Conservation (phyloP, 1,139 yeast genomes). For the Lodderomyces parapsilosis region DNA sequence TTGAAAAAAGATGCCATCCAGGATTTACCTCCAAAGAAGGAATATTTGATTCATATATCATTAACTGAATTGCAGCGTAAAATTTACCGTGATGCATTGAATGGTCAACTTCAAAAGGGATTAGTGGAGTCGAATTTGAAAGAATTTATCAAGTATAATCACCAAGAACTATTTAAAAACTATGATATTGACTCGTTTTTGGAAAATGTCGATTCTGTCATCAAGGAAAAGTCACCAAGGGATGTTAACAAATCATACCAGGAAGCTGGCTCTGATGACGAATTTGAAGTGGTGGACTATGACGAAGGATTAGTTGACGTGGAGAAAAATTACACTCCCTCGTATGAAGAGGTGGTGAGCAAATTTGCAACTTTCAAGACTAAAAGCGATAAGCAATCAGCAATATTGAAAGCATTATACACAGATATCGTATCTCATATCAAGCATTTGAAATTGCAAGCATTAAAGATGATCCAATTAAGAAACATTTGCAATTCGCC, state of each 20-base stretch:
- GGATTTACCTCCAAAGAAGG: conserved; percentile 82
- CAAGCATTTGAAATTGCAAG: conserved; percentile 45
- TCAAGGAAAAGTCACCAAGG: not conserved
- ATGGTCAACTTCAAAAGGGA: conserved; percentile 39
- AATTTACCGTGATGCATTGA: conserved; percentile 61
- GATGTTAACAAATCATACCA: conserved; percentile 10
- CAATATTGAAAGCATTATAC: conserved; percentile 18
- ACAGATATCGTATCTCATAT: conserved; percentile 20
- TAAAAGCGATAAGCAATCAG: conserved; percentile 14
- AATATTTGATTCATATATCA: conserved; percentile 75
- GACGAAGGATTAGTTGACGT: conserved; percentile 4
- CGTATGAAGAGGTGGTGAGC: conserved; percentile 11
- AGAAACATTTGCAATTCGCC: conserved; percentile 86
- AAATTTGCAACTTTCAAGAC: not conserved
- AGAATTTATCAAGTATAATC: conserved; percentile 42
- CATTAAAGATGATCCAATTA: conserved; percentile 70
- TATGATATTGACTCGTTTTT: conserved; percentile 41
- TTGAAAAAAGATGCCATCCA: conserved; percentile 69
- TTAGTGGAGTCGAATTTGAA: conserved; percentile 45
- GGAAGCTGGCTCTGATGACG: conserved; percentile 30
- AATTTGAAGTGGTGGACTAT: conserved; percentile 10
- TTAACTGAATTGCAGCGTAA: conserved; percentile 61
- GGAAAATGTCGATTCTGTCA: conserved; percentile 16
- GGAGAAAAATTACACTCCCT: conserved; percentile 6
- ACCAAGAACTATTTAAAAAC: conserved; percentile 22